Conservation (phyloP, 2,329 filamentous ascomycete species). For the Penicillium polonicum region DNA sequence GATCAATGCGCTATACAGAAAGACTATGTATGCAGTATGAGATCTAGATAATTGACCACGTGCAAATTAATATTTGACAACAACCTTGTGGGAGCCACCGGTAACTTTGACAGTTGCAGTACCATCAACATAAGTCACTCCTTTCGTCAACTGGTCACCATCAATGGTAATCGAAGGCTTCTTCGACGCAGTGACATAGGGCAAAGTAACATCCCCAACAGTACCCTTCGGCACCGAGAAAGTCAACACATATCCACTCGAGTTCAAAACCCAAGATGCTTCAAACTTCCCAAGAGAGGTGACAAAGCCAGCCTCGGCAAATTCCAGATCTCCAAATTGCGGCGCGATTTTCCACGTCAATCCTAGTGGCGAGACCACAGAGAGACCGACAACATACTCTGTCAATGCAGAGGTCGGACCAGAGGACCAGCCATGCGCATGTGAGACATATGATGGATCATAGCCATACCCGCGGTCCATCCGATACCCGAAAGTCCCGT, state of each 20-base stretch:
- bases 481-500: conserved; percentile 60
- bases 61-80: conserved; percentile 8
- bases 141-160: conserved; percentile 19
- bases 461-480: conserved; percentile 52
- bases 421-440: conserved; percentile 46
- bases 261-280: conserved; percentile 21
- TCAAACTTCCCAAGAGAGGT: conserved; percentile 47
- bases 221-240: conserved; percentile 27
- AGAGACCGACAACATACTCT: conserved; percentile 47
- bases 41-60: background rate
- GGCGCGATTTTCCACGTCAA: conserved; percentile 47
- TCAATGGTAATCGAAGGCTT: conserved; percentile 28
- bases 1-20: background rate
- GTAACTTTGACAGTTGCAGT: conserved; percentile 21
- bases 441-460: conserved; percentile 46
- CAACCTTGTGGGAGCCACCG: conserved; percentile 26
- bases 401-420: conserved; percentile 46
- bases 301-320: conserved; percentile 47
- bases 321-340: conserved; percentile 45
- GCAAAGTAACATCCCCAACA: conserved; percentile 23
- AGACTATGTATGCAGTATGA: background rate
- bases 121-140: conserved; percentile 19
- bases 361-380: conserved; percentile 42
- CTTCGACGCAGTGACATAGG: conserved; percentile 19
- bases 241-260: conserved; percentile 19